Base-by-base conservation (phyloP, 345 rosid species). In the Salix viminalis region DNA sequence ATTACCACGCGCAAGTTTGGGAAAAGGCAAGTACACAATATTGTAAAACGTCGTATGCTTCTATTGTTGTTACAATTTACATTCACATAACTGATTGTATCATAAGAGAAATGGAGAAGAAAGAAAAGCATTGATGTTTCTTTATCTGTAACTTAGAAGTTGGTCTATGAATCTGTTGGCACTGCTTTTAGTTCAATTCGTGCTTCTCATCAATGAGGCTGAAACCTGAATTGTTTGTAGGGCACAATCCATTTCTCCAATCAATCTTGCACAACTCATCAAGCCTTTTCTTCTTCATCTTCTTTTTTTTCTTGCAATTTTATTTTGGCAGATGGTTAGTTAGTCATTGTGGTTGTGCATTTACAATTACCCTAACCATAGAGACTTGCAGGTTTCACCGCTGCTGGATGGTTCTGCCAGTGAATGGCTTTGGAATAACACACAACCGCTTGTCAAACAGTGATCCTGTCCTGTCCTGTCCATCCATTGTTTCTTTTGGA, bases 401-500 rank as follows among this genome's bases (percentile, higher is more conserved):
- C 83, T 93, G 76, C 73, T 95, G 78, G 92, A 91, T 75, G 97
- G 96, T 65, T 83, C 88, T 30, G 91, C 90, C 28, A 81, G 75
- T 21, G 85, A 90, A 60, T 95, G 99, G 99, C 97, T 95, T 14
- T 88, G 97, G 96, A 81, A 85, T 90, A 91, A 88, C 87, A 95
- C 97, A 1, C 81, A 86, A 60, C 92, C 92, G 0, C 61, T 95
- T 61, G 75, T 79, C 56, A 80, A 86, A 67, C 76, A 76, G 67
- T 91, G 87, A 91, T 62, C 30, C 21, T 34, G 11, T 64, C 30
- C 21, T 34, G 11, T 64, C 5, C 0, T 36, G 14, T 67, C 7
- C 28, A 26, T 54, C 34, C 46, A 58, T 72, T 15, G 14, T 54
- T 64, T 50, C 12, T 18, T 37, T 39, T 23, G 1, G 21, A 9